These are phyloP conservation scores for Xylaria multiplex DNA, from an alignment of 2,329 filamentous ascomycete species.

Conservation along the genomic window DNA sequence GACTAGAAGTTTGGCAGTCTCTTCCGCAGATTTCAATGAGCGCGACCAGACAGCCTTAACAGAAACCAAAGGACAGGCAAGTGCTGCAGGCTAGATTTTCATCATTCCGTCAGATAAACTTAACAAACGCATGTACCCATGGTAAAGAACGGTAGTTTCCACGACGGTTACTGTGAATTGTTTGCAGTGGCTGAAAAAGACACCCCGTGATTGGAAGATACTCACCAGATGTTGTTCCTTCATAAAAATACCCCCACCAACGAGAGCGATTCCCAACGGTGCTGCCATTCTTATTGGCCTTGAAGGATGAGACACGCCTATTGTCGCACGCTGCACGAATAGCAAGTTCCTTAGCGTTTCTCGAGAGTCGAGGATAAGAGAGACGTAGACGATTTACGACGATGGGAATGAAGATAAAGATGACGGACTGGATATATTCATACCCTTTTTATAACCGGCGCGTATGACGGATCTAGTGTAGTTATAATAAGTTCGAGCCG, in stretches of 20 bases:
- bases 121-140: conserved; percentile 3
- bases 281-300: conserved; percentile 43
- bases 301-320: conserved; percentile 7
- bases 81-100: conserved; percentile 57
- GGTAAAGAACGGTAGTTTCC: neutral
- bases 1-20: conserved; percentile 49
- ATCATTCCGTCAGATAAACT: conserved; percentile 36
- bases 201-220: conserved; percentile 18
- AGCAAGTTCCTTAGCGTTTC: neutral
- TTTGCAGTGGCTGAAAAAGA: neutral
- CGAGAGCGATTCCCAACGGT: conserved; percentile 62
- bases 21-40: conserved; percentile 59
- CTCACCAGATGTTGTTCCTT: conserved; percentile 63
- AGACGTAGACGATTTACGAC: neutral
- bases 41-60: conserved; percentile 68
- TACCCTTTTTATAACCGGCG: conserved; percentile 11
- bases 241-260: conserved; percentile 67
- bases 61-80: conserved; percentile 55
- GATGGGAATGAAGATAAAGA: neutral
- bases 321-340: neutral
- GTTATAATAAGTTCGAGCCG: neutral
- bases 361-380: neutral
- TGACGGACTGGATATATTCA: neutral
- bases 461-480: neutral
- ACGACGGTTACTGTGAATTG: neutral